Evolutionary conservation across 257 asterid species (phyloP), one percentile per base, ranked within the genome.

Genomic region (Ophiorrhiza pumila): DNA sequence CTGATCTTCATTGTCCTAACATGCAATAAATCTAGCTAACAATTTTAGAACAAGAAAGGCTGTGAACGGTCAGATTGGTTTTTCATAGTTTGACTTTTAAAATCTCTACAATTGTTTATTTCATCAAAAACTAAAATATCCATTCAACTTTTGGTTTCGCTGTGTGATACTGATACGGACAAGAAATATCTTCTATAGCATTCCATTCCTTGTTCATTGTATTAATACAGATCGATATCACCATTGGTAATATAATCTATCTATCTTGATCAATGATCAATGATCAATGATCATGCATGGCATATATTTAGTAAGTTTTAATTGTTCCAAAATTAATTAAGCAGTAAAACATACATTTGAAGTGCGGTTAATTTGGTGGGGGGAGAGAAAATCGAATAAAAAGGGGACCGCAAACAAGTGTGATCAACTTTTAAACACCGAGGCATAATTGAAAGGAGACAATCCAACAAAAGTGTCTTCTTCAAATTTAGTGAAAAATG

Each of bases 321-420:
- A 15, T 23, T 8, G 18, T 50, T 27, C 3, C 31, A 53, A n/a
- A n/a, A n/a, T n/a, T n/a, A 31, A 22, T 65, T 65, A 22, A 15
- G 12, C 12, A 39, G 53, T 18, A 15, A 63, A 29, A 34, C 37
- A 58, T 12, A 25, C 25, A 67, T 5, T 47, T 53, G 39, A 18
- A 17, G 57, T 53, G 52, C 64, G 41, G 5, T 47, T 63, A n/a
- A n/a, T n/a, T n/a, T n/a, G n/a, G n/a, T n/a, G n/a, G n/a, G n/a
- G 74, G 65, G 34, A 53, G 52, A 39, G 57, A 69, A 69, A 74
- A 71, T 64, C 29, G 52, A 75, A 45, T 14, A 41, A 32, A 68
- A 13, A 31, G 74, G 91, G 91, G 91, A 82, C 91, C 89, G 65
- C 76, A 66, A 63, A 50, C 71, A 68, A 81, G 59, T 41, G 35